A percentile compares a stretch with the other conserved stretches of the same genome.
These are phyloP conservation scores for Cryptococcus deneoformans DNA, from an alignment of 1,284 basidiomycete genomes.

Conservation along the genomic window DNA sequence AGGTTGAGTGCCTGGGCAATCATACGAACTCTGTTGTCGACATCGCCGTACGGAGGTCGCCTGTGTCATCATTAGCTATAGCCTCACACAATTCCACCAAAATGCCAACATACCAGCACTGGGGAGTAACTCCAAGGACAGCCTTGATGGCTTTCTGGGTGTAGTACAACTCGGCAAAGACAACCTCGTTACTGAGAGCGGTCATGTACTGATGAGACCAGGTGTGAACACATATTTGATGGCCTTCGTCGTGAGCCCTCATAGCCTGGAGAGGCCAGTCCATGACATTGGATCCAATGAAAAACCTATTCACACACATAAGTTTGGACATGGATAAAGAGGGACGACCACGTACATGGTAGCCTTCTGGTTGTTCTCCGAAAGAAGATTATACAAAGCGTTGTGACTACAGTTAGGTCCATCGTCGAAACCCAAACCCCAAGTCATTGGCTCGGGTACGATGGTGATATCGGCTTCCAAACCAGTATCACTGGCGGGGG, in stretches of 20 bases:
- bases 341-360: slow-evolving; percentile 43
- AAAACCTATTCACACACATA: slow-evolving; percentile 33
- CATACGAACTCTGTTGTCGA: slow-evolving; percentile 56
- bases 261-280: slow-evolving; percentile 57
- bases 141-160: slow-evolving; percentile 55
- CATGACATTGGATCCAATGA: slow-evolving; percentile 54
- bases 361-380: slow-evolving; percentile 53
- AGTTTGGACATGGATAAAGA: background rate
- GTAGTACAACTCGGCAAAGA: slow-evolving; percentile 58
- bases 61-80: slow-evolving; percentile 4
- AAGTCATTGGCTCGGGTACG: slow-evolving; percentile 53
- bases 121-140: slow-evolving; percentile 53
- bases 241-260: slow-evolving; percentile 50
- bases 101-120: slow-evolving; percentile 42
- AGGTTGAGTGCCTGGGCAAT: slow-evolving; percentile 54
- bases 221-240: slow-evolving; percentile 51
- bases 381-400: slow-evolving; percentile 55
- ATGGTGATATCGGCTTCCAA: slow-evolving; percentile 47
- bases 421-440: slow-evolving; percentile 56
- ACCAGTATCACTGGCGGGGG: slow-evolving; percentile 30
- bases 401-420: slow-evolving; percentile 55
- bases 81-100: background rate
- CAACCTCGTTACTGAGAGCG: slow-evolving; percentile 52
- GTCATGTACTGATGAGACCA: slow-evolving; percentile 56
- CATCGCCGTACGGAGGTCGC: slow-evolving; percentile 53